Base-by-base conservation (phyloP, 2,329 filamentous ascomycete genomes). In the Botrytis sinoallii region DNA sequence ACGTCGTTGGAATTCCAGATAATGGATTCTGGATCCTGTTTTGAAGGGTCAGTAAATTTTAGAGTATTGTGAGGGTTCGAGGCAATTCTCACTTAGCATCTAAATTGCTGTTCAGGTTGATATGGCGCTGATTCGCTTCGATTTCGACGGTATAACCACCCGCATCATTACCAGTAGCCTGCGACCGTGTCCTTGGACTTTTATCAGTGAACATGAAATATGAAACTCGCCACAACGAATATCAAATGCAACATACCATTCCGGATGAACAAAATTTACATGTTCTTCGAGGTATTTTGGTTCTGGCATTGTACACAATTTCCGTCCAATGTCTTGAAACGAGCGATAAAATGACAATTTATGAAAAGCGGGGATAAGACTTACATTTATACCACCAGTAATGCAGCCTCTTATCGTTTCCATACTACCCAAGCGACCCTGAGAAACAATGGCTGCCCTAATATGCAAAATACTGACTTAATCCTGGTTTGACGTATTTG, bases 21-120 rank as follows among this genome's bases (percentile, higher is more conserved):
- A 92, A 83, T 35, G 87, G 87, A 77, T 89, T 89, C 71, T 84
- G 83, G 77, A 89, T 86, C 76, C 87, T 88, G 74, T 73, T 12
- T 46, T 42, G 14, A 18, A 40, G 38, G 10, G 4, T 60, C 61
- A 69, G 55, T 38, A 35, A 20, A 44, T 16, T 14, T 18, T 29
- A 12, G 4, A 40, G 29, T 6, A 22, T 4, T 20, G 2, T 7
- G 32, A 22, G 22, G 10, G 22, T n/a, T 14, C 25, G 25, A 55
- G 25, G 18, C 25, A 29, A 1, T 55, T 35, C 64, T 59, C 44
- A 72, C 71, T 72, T 72, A 18, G 71, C 71, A 38, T 72, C 71
- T 10, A 72, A 29, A 35, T 72, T 72, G 63, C 63, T 72, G 29
- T 72, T 72, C 29, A 72, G 52, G 16, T 72, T 61, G 6, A 72